Conservation (phyloP, 1,284 basidiomycete genomes). For the Coniferiporia sulphurascens region DNA sequence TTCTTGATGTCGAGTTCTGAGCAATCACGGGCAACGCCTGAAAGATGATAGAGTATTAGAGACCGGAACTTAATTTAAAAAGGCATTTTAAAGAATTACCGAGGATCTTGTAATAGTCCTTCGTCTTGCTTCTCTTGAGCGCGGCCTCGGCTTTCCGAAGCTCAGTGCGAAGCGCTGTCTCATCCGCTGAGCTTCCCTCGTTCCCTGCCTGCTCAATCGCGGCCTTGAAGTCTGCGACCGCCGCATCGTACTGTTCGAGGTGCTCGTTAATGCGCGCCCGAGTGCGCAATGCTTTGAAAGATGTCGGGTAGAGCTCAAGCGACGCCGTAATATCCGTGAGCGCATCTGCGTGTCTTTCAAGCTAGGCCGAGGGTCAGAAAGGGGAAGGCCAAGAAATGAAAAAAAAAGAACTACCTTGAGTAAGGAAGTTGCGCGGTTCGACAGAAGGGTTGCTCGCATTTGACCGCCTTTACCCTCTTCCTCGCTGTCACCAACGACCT, state of each 20-base stretch:
- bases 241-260: slow-evolving; percentile 69
- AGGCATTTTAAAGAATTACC: slow-evolving; percentile 28
- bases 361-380: slow-evolving; percentile 34
- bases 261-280: slow-evolving; percentile 76
- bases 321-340: slow-evolving; percentile 69
- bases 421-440: slow-evolving; percentile 80
- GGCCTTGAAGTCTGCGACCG: slow-evolving; percentile 72
- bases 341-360: slow-evolving; percentile 61
- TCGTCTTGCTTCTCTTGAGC: slow-evolving; percentile 79
- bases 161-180: slow-evolving; percentile 58
- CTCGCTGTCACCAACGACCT: slow-evolving; percentile 57
- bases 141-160: slow-evolving; percentile 72
- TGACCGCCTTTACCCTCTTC: slow-evolving; percentile 72
- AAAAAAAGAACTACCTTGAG: slow-evolving; percentile 54
- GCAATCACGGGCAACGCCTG: slow-evolving; percentile 50
- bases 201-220: slow-evolving; percentile 66
- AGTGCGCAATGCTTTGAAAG: slow-evolving; percentile 83
- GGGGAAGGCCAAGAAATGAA: slow-evolving; percentile 1
- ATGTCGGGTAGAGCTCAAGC: slow-evolving; percentile 55
- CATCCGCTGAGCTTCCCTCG: slow-evolving; percentile 59
- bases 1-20: slow-evolving; percentile 74
- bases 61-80: neutral
- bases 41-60: neutral
- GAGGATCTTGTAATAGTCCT: slow-evolving; percentile 81
- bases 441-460: slow-evolving; percentile 74